Conservation (phyloP, 2,329 filamentous ascomycete genomes). For the Chaetomium olivaceum region DNA sequence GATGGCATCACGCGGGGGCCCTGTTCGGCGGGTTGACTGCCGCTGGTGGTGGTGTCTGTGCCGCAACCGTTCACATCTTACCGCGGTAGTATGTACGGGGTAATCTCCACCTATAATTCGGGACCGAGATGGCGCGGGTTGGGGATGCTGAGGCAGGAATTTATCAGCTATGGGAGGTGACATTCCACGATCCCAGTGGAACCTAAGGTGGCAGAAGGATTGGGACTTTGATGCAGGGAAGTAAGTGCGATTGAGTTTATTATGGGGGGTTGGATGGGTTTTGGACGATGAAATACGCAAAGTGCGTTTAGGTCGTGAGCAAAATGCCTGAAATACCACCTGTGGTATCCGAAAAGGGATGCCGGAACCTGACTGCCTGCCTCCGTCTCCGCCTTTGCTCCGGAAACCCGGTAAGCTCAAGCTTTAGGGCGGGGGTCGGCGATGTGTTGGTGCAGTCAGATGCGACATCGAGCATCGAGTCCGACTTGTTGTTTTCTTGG, state of each 20-base stretch:
- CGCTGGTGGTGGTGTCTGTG: neutral
- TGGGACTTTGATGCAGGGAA: neutral
- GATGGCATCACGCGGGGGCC: neutral
- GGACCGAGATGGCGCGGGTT: neutral
- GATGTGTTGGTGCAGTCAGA: no score
- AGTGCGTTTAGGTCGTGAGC: neutral
- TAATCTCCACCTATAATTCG: neutral
- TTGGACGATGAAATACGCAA: neutral
- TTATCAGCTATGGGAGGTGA: slow-evolving; percentile 12
- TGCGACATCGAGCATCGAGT: no score
- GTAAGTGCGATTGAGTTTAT: neutral
- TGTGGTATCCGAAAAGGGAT: neutral
- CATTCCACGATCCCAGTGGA: slow-evolving; percentile 1
- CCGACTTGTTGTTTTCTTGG: no score
- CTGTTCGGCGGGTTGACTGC: neutral
- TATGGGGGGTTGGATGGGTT: neutral
- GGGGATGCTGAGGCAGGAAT: neutral
- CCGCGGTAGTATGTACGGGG: neutral
- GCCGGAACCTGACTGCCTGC: neutral
- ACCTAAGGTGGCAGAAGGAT: slow-evolving; percentile 14
- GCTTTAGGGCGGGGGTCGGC: no score
- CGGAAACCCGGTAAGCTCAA: no score
- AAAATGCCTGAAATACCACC: neutral
- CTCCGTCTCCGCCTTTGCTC: neutral
- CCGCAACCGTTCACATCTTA: neutral